Base-by-base conservation (phyloP, 2,329 filamentous ascomycete genomes). In the Aspergillus alliaceus region DNA sequence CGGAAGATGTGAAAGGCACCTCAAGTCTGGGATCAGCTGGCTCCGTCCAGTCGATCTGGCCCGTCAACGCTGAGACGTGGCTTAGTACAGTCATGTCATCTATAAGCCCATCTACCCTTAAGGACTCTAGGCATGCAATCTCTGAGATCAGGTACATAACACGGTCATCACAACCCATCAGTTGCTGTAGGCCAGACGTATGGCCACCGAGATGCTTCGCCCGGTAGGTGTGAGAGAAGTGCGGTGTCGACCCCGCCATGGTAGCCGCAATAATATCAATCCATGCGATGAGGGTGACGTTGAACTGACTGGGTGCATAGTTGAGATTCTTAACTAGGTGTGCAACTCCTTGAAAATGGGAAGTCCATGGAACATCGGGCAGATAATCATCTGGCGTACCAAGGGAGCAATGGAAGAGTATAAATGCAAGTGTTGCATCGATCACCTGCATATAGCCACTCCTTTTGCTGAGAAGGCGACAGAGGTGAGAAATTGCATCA, bases 141-240 rank as follows among this genome's bases (percentile, higher is more conserved):
- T 99, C 95, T 1, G 92, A 96, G 71, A 99, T 96, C 66, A 98
- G 82, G 75, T 96, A 98, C 92, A 99, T 97, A 77, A 98, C 89
- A 24, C 87, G 86, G 75, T 99, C 95, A 60, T 98, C 93, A 74
- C 95, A 98, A 65, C 95, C 95, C 93, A 98, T 98, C 51, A 98
- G 82, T 78, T 96, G 91, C 51, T 87, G 87, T 24, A 99, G 84
- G 9, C 95, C 95, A 6, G 90, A 90, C 2, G 78, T 75, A 5
- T 80, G 77, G 22, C 80, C 78, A 37, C 72, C 78, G 49, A 96
- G 84, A 73, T 96, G 90, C 81, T 96, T 96, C 72, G 93, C 88
- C 47, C 95, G 88, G 77, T 98, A 98, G 8, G 89, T 90, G 77
- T 97, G 90, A 5, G 93, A 91, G 69, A 97, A 97, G 4, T 85